A percentile compares a stretch with the other conserved stretches of the same genome.
Conservation (phyloP, 2,329 filamentous ascomycete genomes). For the Fusarium graminum region DNA sequence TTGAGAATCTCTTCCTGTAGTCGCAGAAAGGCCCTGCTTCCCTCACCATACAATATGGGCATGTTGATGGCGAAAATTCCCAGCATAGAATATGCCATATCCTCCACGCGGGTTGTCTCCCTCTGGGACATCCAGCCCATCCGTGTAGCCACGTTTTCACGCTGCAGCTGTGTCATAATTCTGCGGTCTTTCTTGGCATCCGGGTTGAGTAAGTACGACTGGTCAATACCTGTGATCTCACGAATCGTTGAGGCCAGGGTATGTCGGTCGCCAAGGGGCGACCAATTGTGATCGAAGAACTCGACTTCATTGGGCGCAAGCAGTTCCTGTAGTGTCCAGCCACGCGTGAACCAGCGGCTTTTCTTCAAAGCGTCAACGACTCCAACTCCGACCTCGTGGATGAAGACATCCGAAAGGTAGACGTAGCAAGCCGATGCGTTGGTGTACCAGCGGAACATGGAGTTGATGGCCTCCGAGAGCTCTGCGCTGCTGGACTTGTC, state of each 20-base stretch:
- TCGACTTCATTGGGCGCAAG: conserved; percentile 46
- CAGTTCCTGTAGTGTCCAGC: conserved; percentile 48
- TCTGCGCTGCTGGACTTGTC: conserved; percentile 47
- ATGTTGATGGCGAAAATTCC: conserved; percentile 55
- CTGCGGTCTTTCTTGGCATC: conserved; percentile 39
- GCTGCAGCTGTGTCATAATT: conserved; percentile 38
- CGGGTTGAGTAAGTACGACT: conserved; percentile 35
- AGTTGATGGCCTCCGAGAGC: conserved; percentile 47
- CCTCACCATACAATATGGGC: conserved; percentile 55
- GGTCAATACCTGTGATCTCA: conserved; percentile 45
- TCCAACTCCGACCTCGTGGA: conserved; percentile 30
- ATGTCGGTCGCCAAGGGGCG: conserved; percentile 39
- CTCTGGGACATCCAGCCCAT: conserved; percentile 55
- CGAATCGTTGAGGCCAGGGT: conserved; percentile 39
- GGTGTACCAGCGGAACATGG: conserved; percentile 48
- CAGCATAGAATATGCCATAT: conserved; percentile 54
- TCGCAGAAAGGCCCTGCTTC: conserved; percentile 51
- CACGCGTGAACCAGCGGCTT: conserved; percentile 46
- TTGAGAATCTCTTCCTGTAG: conserved; percentile 55
- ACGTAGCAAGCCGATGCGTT: conserved; percentile 42
- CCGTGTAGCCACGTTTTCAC: conserved; percentile 49
- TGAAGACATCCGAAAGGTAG: conserved; percentile 44
- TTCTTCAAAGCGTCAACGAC: conserved; percentile 35
- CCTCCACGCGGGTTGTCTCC: conserved; percentile 49
- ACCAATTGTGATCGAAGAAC: conserved; percentile 47